Evolutionary conservation across 768 basidiomycete species (phyloP), one percentile per base, ranked within the genome.

Genomic region (Rhodotorula sphaerocarpa): DNA sequence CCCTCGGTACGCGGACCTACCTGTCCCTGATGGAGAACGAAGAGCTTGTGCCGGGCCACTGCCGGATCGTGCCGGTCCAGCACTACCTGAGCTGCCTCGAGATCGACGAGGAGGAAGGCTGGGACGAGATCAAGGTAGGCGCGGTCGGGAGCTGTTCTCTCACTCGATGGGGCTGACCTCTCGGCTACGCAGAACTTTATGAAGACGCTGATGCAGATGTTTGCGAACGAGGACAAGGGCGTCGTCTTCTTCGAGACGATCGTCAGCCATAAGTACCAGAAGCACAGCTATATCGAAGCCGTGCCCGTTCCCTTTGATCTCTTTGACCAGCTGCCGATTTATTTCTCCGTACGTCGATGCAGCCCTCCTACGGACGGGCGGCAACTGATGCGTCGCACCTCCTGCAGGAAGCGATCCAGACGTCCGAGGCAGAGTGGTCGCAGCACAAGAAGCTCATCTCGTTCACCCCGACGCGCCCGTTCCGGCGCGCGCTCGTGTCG

Each of bases 401-500:
- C n/a, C 36, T 39, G 28, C 62, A 90, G 87, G 93, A 97, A 83
- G 90, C 90, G 1, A 93, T 99, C 67, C 76, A 92, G 23, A 81
- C 86, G 45, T 92, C 90, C 4, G 95, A 96, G 74, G 81, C 86
- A 10, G 95, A 97, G 77, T 99, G 95, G 95, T 91, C 92, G 10
- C 90, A 95, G 71, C 92, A 99, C 78, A 91, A 89, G 74, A 96
- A 96, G 73, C 78, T 96, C 55, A 96, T 99, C 69, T 89, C 93
- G 75, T 99, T 99, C 74, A 82, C 88, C 5, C 78, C 83, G 14
- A 80, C 90, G 7, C 88, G 93, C 23, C 93, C 93, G 5, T 97
- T 97, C 79, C 80, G 92, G 45, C 82, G 93, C 0, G 84, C 88
- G 30, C 88, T 99, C 86, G 93, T 99, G 16, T 85, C 92, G 5